These are phyloP conservation scores for Colletotrichum noveboracense DNA, from an alignment of 2,329 filamentous ascomycete species.

Conservation along the genomic window DNA sequence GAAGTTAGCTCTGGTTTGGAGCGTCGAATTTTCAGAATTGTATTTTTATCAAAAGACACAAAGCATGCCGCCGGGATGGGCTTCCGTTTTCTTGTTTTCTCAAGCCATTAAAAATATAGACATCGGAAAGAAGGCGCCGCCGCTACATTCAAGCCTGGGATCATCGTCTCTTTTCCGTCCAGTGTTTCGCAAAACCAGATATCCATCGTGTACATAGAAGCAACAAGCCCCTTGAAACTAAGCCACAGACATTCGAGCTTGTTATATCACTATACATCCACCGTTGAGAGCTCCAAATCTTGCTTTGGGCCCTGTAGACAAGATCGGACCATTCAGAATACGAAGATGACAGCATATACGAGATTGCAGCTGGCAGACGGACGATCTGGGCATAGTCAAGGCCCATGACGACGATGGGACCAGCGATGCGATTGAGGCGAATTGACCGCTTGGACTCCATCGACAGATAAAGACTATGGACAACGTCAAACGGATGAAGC, in stretches of 20 bases:
- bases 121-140: background rate
- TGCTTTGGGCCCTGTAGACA: background rate
- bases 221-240: background rate
- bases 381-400: background rate
- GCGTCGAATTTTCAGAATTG: background rate
- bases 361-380: background rate
- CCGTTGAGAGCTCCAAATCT: background rate
- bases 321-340: background rate
- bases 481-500: background rate
- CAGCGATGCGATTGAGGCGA: background rate
- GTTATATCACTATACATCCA: background rate
- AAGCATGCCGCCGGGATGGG: background rate
- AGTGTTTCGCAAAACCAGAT: background rate
- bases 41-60: background rate
- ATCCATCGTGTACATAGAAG: background rate
- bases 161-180: background rate
- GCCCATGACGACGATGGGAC: background rate
- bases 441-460: background rate
- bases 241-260: background rate
- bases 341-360: background rate
- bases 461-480: background rate
- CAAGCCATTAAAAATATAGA: background rate
- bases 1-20: background rate
- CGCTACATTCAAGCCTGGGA: background rate
- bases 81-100: background rate